Evolutionary conservation across 345 rosid species (phyloP), one percentile per base, ranked within the genome.

Genomic region (Noccaea caerulescens): DNA sequence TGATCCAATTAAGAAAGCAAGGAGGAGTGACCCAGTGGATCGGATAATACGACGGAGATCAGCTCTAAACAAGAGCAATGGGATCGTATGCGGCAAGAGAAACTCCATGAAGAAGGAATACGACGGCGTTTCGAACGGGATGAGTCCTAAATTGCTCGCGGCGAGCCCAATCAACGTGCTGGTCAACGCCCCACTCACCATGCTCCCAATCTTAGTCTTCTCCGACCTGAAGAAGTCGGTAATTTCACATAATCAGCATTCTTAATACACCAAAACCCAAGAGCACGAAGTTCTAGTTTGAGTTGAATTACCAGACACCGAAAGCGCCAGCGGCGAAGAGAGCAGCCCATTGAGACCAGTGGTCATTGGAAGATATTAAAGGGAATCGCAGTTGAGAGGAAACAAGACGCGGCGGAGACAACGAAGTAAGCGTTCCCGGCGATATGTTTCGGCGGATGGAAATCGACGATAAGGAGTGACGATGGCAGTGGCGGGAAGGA

Each of bases 281-380:
- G 14, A 55, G 11, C 10, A 65, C 4, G 7, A 47, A 41, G 58
- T 14, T 1, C 4, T 0, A 6, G 66, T 38, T 3, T 47, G 66
- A 62, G 45, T 6, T 36, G 14, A 37, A 32, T 51, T 80, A 88
- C 96, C 96, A 90, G 75, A 93, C 78, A 18, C 97, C 98, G 33
- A 88, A 84, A 62, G 93, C 90, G n/a, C 97, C 97, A 50, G 87
- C 60, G 76, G 91, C 85, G 77, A 93, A 84, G 77, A 90, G 89
- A 71, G 85, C 76, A 4, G 93, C 80, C 97, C 95, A 90, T 18
- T 70, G 86, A 51, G 88, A 82, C 95, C 97, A 93, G 51, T 84
- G 87, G 76, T 93, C 97, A 32, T 80, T 71, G 1, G 93, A 87
- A 27, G 89, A 82, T 23, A 93, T 84, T 58, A 93, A 51, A 45